Conservation (phyloP, 2,329 filamentous ascomycete genomes). For the Botrytis porri region DNA sequence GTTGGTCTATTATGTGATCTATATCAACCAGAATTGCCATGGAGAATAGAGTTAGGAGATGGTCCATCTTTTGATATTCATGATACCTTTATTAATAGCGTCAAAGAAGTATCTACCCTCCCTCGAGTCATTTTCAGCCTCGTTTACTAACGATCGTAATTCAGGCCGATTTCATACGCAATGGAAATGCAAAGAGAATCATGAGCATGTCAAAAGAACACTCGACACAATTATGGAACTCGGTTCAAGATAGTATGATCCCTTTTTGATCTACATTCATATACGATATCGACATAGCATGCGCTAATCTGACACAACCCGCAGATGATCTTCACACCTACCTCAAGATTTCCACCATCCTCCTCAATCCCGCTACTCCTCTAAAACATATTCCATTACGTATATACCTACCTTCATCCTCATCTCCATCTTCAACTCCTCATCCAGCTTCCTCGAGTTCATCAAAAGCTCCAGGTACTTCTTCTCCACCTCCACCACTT, state of each 20-base stretch:
- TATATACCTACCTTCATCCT: conserved; percentile 73
- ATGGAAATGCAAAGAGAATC: conserved; percentile 67
- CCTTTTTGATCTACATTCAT: not conserved
- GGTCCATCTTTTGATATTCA: conserved; percentile 52
- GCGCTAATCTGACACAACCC: conserved; percentile 6
- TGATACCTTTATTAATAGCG: conserved; percentile 66
- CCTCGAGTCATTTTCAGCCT: conserved; percentile 6
- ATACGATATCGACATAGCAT: not conserved
- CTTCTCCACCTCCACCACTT: conserved; percentile 35
- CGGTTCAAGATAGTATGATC: conserved; percentile 57
- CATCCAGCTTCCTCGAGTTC: conserved; percentile 42
- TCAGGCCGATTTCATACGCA: conserved; percentile 59
- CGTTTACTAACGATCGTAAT: not conserved
- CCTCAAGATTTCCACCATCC: conserved; percentile 68
- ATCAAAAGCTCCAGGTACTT: conserved; percentile 18
- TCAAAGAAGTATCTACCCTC: conserved; percentile 53
- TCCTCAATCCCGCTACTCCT: conserved; percentile 71
- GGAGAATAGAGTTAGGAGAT: conserved; percentile 58
- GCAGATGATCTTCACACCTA: conserved; percentile 71
- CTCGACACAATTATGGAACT: conserved; percentile 62
- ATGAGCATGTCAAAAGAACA: conserved; percentile 70
- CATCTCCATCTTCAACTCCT: conserved; percentile 59
- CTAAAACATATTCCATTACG: conserved; percentile 84
- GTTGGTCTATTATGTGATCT: conserved; percentile 67
- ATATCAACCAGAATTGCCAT: conserved; percentile 54